Conservation (phyloP, 2,329 filamentous ascomycete genomes). For the Monilinia vaccinii-corymbosi region DNA sequence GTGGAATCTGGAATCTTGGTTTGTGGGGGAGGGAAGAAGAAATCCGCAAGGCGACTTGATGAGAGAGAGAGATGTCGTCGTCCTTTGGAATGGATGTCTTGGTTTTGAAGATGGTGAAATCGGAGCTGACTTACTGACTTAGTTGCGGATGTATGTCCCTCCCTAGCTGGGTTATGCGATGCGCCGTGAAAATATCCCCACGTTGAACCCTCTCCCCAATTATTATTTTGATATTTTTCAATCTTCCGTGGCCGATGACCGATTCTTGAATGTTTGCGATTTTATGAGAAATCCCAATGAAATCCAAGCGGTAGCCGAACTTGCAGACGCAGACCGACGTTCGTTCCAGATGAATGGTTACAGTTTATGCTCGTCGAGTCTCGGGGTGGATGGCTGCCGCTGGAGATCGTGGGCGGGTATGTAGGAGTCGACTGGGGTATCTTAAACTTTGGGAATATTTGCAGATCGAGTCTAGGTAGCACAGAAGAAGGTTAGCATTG, state of each 20-base stretch:
- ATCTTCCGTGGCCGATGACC: not conserved
- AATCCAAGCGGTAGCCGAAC: slow-evolving; percentile 9
- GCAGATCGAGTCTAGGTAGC: slow-evolving; percentile 6
- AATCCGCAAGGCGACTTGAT: not conserved
- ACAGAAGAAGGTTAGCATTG: slow-evolving; percentile 4
- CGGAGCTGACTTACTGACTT: not conserved
- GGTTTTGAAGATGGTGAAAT: not conserved
- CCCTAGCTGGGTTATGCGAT: not conserved
- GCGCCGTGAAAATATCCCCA: not conserved
- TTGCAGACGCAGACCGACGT: slow-evolving; percentile 3
- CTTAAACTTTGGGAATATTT: slow-evolving; percentile 19
- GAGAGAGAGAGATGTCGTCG: not conserved
- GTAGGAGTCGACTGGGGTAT: slow-evolving; percentile 18
- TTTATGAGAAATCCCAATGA: slow-evolving; percentile 10
- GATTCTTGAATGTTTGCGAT: not conserved
- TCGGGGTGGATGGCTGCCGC: slow-evolving; percentile 16
- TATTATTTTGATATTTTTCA: not conserved
- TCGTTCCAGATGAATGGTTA: slow-evolving; percentile 14
- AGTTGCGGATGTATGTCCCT: not conserved
- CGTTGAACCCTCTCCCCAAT: not conserved
- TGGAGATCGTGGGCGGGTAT: slow-evolving; percentile 21
- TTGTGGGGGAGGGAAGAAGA: not conserved
- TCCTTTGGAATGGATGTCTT: not conserved
- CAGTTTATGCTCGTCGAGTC: slow-evolving; percentile 10
- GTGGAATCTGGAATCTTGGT: not conserved